Conservation (phyloP, 768 basidiomycete species). For the Mycena albidolilacea region DNA sequence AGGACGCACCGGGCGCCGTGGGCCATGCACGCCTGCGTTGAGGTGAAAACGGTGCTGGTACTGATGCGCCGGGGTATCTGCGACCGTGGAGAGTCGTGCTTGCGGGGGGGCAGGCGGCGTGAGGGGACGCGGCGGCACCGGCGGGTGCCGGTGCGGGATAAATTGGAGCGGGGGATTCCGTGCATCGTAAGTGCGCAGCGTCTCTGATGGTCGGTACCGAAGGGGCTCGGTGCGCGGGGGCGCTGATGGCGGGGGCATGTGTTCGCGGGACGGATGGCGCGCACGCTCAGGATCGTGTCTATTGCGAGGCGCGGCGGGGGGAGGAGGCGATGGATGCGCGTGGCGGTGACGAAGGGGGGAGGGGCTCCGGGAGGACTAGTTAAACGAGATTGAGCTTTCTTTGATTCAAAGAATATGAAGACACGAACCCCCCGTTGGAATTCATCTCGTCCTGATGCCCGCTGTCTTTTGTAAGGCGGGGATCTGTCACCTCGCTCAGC, state of each 20-base stretch:
- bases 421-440: constrained; percentile 15
- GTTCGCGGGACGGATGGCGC: constrained; percentile 16
- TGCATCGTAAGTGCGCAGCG: constrained; percentile 17
- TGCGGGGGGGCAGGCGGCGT: constrained; percentile 1
- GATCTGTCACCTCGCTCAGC: background rate
- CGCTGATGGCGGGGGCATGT: constrained; percentile 17
- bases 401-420: background rate
- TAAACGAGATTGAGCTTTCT: background rate
- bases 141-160: constrained; percentile 30
- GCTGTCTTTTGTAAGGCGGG: constrained; percentile 31
- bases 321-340: background rate
- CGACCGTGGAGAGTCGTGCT: background rate
- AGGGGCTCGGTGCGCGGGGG: background rate
- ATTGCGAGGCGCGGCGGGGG: background rate
- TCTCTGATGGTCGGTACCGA: background rate
- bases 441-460: background rate
- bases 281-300: background rate
- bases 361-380: constrained; percentile 5
- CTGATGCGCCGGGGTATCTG: constrained; percentile 10
- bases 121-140: constrained; percentile 1
- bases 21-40: background rate
- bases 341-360: constrained; percentile 5
- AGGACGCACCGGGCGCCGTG: constrained; percentile 22
- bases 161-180: constrained; percentile 30
- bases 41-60: constrained; percentile 39